These are phyloP conservation scores for Amyloporia xantha DNA, from an alignment of 768 basidiomycete genomes.

Conservation along the genomic window DNA sequence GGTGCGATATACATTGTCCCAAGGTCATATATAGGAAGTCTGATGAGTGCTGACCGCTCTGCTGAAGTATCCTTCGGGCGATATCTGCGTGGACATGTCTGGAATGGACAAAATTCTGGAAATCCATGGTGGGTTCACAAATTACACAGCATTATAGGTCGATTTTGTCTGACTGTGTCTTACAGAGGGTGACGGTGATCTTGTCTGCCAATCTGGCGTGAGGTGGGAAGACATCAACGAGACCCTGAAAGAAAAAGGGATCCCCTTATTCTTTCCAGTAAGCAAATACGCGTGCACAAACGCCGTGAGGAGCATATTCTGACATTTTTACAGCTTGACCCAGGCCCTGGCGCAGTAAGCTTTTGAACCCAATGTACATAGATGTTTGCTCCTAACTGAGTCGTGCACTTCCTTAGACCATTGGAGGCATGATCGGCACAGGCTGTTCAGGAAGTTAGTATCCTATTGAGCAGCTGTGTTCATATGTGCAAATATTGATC, in stretches of 20 bases:
- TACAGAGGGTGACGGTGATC: conserved; percentile 63
- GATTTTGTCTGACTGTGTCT: not conserved
- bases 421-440: conserved; percentile 83
- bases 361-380: too few species aligned
- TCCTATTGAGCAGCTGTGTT: not conserved
- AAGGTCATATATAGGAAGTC: not conserved
- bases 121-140: conserved; percentile 36
- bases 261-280: conserved; percentile 52
- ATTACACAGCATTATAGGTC: not conserved
- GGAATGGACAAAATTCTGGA: conserved; percentile 61
- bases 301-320: not conserved
- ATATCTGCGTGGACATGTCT: conserved; percentile 62
- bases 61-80: too few species aligned
- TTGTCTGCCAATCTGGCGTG: conserved; percentile 70
- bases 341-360: conserved; percentile 55
- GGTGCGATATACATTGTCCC: conserved; percentile 34
- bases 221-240: conserved; percentile 77
- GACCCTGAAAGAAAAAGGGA: conserved; percentile 56
- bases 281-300: not conserved
- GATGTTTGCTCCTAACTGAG: too few species aligned
- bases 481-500: too few species aligned
- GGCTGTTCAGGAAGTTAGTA: conserved; percentile 77
- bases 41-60: too few species aligned
- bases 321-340: conserved; percentile 50
- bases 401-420: conserved; percentile 75